A percentile compares a stretch with the other conserved stretches of the same genome.
These are phyloP conservation scores for Neurospora sp. DNA, from an alignment of 495 filamentous ascomycete genomes.

Conservation along the genomic window DNA sequence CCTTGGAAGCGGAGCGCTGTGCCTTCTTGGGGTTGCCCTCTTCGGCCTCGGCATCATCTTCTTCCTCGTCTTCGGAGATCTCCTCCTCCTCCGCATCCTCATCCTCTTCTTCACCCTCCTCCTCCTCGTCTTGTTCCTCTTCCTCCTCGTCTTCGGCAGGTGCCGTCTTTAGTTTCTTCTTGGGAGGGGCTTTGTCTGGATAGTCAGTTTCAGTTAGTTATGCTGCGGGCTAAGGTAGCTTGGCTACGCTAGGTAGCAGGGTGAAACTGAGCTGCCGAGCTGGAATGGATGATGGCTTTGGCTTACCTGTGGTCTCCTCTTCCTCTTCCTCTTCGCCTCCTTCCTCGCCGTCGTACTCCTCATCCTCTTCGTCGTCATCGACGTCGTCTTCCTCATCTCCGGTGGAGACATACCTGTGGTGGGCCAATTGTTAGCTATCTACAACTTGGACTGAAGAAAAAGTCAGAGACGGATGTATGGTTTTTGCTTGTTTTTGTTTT, in stretches of 20 bases:
- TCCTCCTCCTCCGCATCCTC: constrained; percentile 22
- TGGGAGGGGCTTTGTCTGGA: constrained; percentile 32
- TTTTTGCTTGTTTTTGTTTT: neutral
- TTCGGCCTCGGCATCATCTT: constrained; percentile 15
- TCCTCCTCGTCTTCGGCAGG: constrained; percentile 21
- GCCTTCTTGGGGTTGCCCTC: constrained; percentile 5
- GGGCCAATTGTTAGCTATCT: neutral
- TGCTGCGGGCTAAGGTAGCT: neutral
- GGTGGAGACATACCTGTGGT: constrained; percentile 21
- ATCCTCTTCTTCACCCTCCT: constrained; percentile 25
- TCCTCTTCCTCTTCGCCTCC: constrained; percentile 22
- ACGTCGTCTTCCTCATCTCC: constrained; percentile 30
- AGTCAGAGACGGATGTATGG: too few species aligned
- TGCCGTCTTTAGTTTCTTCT: constrained; percentile 38
- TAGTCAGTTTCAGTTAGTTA: neutral
- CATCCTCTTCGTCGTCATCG: constrained; percentile 27
- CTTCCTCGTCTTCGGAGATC: constrained; percentile 19
- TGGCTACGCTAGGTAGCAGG: too few species aligned
- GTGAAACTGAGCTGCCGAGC: too few species aligned
- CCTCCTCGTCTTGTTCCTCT: constrained; percentile 23
- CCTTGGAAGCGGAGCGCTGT: constrained; percentile 20
- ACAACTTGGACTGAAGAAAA: too few species aligned
- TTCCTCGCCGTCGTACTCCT: constrained; percentile 26
- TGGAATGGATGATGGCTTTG: neutral
- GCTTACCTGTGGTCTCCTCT: constrained; percentile 21